Evolutionary conservation across 176 grass and related monocot species (phyloP).

Genomic region (Chrysopogon serrulatus): DNA sequence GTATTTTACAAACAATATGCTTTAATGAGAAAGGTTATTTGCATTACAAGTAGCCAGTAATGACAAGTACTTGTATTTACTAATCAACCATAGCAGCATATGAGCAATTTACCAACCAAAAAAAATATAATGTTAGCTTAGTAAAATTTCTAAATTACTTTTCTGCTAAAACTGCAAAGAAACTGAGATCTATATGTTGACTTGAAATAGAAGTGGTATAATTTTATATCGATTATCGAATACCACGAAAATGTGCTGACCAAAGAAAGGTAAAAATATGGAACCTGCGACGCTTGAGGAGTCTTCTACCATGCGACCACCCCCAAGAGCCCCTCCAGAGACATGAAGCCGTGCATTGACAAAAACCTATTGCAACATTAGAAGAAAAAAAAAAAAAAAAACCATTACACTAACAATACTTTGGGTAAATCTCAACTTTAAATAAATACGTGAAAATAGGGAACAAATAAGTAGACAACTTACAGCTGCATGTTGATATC

Average conservation of each 20-base stretch:
- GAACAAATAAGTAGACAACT: slow-evolving; percentile 26
- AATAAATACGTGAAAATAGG: slow-evolving; percentile 22
- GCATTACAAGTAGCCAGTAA: slow-evolving; percentile 11
- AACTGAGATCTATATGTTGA: not conserved
- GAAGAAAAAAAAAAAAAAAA: slow-evolving; percentile 22
- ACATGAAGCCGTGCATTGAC: slow-evolving; percentile 99
- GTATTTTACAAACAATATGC: not conserved
- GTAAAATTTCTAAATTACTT: slow-evolving; percentile 13
- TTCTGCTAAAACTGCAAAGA: not conserved
- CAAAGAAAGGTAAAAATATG: slow-evolving; percentile 10
- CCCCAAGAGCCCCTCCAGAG: slow-evolving; percentile 98
- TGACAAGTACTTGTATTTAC: not conserved
- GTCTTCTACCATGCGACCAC: slow-evolving; percentile 97
- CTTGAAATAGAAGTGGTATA: not conserved
- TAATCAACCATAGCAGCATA: slow-evolving; percentile 3
- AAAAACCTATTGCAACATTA: slow-evolving; percentile 74
- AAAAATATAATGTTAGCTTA: not conserved
- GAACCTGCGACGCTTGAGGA: slow-evolving; percentile 93
- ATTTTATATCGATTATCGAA: not conserved
- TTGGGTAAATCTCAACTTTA: not conserved
- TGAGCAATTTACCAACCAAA: not conserved
- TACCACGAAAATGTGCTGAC: not conserved
- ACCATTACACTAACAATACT: slow-evolving; percentile 20
- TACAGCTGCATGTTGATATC: slow-evolving; percentile 99
- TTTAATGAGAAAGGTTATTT: slow-evolving; percentile 1